Conservation (phyloP, 148 eudicot species). For the Camellia sinensis region DNA sequence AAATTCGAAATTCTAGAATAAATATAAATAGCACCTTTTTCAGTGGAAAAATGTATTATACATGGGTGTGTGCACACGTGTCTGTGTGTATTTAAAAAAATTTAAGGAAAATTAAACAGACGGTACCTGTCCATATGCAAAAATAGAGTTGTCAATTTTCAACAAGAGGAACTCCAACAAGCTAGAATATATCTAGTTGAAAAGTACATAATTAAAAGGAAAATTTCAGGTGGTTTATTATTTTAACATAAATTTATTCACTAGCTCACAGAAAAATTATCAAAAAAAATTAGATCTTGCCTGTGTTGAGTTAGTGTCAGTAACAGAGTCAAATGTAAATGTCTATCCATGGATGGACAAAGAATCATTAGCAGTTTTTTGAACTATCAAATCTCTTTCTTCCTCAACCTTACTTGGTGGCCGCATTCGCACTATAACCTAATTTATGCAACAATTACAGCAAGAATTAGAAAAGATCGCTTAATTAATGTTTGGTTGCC, state of each 20-base stretch:
- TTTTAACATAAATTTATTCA: neutral
- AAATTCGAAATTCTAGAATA: neutral
- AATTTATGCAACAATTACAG: slow-evolving; percentile 4
- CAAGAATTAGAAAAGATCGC: neutral
- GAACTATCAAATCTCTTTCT: slow-evolving; percentile 61
- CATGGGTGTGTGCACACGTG: too few species aligned
- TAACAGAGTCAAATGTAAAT: slow-evolving; percentile 87
- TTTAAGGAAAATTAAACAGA: neutral
- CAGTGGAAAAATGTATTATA: neutral
- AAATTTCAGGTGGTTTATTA: slow-evolving; percentile 1
- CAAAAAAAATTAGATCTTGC: slow-evolving; percentile 38
- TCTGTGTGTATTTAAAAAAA: neutral
- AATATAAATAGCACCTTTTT: neutral
- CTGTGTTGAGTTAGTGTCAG: slow-evolving; percentile 77
- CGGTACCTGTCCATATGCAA: slow-evolving; percentile 98
- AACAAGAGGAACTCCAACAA: slow-evolving; percentile 90
- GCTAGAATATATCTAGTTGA: slow-evolving; percentile 84
- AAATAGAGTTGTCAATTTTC: slow-evolving; percentile 97
- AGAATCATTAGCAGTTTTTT: slow-evolving; percentile 71
- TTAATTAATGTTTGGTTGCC: neutral
- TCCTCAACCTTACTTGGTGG: slow-evolving; percentile 77
- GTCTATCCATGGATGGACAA: slow-evolving; percentile 66
- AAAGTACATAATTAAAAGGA: slow-evolving; percentile 21
- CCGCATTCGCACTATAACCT: slow-evolving; percentile 86
- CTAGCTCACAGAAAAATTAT: slow-evolving; percentile 3